phyloP scores from a whole-genome alignment of 306 rosid species.

The Trichosanthes truncata region DNA sequence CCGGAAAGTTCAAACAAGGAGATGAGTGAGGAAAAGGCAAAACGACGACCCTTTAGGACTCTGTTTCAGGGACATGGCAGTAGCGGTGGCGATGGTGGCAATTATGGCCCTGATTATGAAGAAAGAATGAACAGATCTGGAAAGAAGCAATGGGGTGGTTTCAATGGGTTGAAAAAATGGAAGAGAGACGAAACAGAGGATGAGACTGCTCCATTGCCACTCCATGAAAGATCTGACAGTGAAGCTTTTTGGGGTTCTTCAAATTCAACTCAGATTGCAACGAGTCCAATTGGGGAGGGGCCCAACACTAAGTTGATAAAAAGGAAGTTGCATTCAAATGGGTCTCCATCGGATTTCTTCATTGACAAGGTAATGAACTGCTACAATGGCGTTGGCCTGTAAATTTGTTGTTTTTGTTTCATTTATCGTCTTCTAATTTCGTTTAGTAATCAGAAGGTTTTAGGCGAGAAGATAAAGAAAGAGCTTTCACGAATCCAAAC shows the following conservation, averaged over 20 bases:
- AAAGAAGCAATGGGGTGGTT: constrained; percentile 65
- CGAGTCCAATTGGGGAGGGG: constrained; percentile 43
- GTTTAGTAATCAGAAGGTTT: constrained; percentile 33
- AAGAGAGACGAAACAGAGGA: constrained; percentile 59
- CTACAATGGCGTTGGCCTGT: neutral
- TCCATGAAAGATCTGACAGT: constrained; percentile 49
- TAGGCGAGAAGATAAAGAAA: constrained; percentile 68
- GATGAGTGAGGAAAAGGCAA: constrained; percentile 31
- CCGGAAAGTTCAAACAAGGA: constrained; percentile 42
- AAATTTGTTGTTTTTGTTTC: neutral
- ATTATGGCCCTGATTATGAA: neutral
- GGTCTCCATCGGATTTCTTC: constrained; percentile 72
- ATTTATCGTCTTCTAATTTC: neutral
- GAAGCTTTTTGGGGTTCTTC: constrained; percentile 31
- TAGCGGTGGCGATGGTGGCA: neutral
- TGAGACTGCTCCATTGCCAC: constrained; percentile 69
- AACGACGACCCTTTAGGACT: constrained; percentile 62
- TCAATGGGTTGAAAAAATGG: constrained; percentile 77
- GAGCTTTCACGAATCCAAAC: constrained; percentile 70
- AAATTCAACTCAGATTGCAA: constrained; percentile 1
- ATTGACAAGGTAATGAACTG: constrained; percentile 55
- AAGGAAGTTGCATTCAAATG: constrained; percentile 59
- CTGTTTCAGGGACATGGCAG: constrained; percentile 58
- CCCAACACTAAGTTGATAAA: constrained; percentile 53
- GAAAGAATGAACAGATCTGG: constrained; percentile 36